Evolutionary conservation across 2,329 filamentous ascomycete genomes (phyloP), one percentile per base, ranked within the genome.

Genomic region (Arthroderma uncinatum): DNA sequence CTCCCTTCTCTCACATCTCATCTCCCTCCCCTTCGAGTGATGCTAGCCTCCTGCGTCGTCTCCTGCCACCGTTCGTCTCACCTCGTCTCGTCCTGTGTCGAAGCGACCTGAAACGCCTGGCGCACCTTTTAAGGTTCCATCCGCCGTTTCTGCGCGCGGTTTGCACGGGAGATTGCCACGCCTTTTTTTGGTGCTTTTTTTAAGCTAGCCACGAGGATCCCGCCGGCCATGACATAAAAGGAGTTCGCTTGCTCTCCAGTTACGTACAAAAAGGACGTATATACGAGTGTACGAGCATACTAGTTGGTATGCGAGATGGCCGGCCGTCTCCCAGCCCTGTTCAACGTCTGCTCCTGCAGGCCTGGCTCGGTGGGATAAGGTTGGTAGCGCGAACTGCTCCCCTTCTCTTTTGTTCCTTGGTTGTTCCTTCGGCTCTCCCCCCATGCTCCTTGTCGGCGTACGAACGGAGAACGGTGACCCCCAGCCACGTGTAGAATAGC

Each of bases 81-180:
- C 36, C 14, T 12, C 14, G 10, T 28, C 23, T 10, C 23, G 21
- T 28, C 14, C 40, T 21, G 16, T 12, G 33, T 34, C 33, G 44
- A 48, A n/a, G 12, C 16, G 23, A 25, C 28, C 21, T 48, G 44
- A 48, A 48, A 48, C 44, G 44, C 44, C 44, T 21, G 12, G 44
- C 21, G 23, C 21, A 5, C 6, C 8, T 8, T 23, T 48, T 48
- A 28, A 48, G 21, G 21, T 48, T 48, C 44, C 28, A 25, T 28
- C 44, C 21, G 44, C 44, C 44, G 44, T 48, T 48, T 48, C 44
- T 48, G 44, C 25, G 44, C 44, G 44, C n/a, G n/a, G 44, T 48
- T 48, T 48, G 44, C 16, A 48, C 44, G 44, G 44, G 44, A 48
- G 44, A 48, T 48, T 48, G 44, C 44, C 44, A 25, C 28, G 28